phyloP scores from a whole-genome alignment of 2,329 filamentous ascomycete genomes.

The Scedosporium dehoogii region DNA sequence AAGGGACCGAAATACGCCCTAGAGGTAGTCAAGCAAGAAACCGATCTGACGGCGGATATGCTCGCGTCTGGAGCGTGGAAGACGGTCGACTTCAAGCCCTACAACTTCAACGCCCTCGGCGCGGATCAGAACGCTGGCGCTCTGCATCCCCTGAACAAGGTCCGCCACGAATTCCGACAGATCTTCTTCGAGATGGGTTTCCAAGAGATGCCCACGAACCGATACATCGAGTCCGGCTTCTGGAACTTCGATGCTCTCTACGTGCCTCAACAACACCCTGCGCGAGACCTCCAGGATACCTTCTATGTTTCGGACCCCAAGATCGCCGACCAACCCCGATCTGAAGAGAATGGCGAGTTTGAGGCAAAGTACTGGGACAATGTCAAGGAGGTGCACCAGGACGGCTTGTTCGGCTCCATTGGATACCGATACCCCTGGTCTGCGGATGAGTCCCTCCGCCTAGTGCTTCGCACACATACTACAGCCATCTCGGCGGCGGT shows the following conservation, averaged over 20 bases:
- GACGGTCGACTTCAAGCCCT: conserved; percentile 74
- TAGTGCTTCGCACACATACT: conserved; percentile 93
- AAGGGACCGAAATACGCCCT: conserved; percentile 85
- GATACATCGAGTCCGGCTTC: conserved; percentile 93
- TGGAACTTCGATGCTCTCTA: conserved; percentile 99
- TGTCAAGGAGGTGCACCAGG: conserved; percentile 76
- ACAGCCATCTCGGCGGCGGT: conserved; percentile 87
- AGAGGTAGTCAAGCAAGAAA: conserved; percentile 86
- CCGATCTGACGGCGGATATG: conserved; percentile 92
- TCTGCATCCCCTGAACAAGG: conserved; percentile 75
- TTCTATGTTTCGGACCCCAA: conserved; percentile 95
- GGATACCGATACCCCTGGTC: conserved; percentile 95
- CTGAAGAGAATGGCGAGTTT: conserved; percentile 49
- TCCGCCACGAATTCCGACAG: conserved; percentile 87
- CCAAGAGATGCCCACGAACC: conserved; percentile 92
- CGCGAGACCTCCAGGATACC: conserved; percentile 93
- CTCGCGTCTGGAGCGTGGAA: conserved; percentile 83
- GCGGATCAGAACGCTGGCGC: conserved; percentile 52
- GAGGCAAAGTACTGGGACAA: conserved; percentile 85
- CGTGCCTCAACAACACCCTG: conserved; percentile 95
- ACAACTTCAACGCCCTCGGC: conserved; percentile 63
- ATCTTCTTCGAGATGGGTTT: conserved; percentile 99
- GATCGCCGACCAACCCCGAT: conserved; percentile 57
- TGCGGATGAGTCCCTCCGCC: conserved; percentile 71
- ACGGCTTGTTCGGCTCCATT: conserved; percentile 87